Base-by-base conservation (phyloP, 345 rosid species). In the Linum trigynum region DNA sequence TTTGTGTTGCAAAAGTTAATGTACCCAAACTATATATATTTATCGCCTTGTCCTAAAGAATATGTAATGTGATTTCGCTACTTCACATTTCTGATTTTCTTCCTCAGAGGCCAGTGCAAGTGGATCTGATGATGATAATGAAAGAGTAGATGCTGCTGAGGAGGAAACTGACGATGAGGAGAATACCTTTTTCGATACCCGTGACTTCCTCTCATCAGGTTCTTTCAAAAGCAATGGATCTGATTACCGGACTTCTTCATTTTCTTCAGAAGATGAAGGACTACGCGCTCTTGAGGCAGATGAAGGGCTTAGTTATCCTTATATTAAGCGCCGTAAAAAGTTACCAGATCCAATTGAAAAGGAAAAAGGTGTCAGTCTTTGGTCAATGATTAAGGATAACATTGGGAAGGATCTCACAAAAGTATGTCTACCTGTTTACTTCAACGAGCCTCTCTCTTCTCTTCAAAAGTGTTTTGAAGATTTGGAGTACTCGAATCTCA, bases 321-420 rank as follows among this genome's bases (percentile, higher is more conserved):
- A 68, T 45, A 75, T 91, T 62, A 95, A 87, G 76, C 81, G 97
- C 40, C 88, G 99, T 38, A 91, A 91, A 76, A 85, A 82, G 71
- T 80, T 95, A 76, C 99, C 97, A 64, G 95, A 95, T 58, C 97
- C 97, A 11, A 71, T 83, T 72, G 97, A 91, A 72, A 95, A 80
- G 48, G 99, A 95, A 76, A 95, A 91, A 79, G 78, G 95, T 65
- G 85, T 91, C 66, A 89, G 99, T 80, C 91, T 95, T 37, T 95
- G 99, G 99, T 91, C 97, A 4, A 95, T 95, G 92, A 95, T 95
- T 73, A 95, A 91, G 86, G 99, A 95, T 85, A 95, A 95, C 74
- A 91, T 95, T 45, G 99, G 99, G 71, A 95, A 95, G 78, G 99
- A 95, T 69, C 96, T 95, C 42, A 85, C 97, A 41, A 91, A 85